Conservation (phyloP, 2,329 filamentous ascomycete species). For the Tolypocladium ophioglossoides region DNA sequence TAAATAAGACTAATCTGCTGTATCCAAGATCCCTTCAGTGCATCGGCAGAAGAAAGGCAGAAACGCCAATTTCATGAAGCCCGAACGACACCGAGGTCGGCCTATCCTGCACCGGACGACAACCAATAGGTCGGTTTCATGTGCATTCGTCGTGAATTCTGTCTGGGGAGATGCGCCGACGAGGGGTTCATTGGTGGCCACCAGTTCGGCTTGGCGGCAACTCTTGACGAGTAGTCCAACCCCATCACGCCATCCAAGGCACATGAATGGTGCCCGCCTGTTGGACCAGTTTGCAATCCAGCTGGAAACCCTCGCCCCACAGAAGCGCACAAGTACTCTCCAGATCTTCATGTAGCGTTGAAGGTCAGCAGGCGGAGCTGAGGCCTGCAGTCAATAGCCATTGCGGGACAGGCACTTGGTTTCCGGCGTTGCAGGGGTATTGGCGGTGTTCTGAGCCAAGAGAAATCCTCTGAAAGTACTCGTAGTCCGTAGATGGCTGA, state of each 20-base stretch:
- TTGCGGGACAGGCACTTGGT: neutral
- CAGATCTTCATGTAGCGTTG: neutral
- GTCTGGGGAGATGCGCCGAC: too few species aligned
- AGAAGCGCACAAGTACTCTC: neutral
- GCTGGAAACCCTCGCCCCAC: neutral
- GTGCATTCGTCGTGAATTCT: neutral
- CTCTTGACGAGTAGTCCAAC: too few species aligned
- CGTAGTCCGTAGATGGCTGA: too few species aligned
- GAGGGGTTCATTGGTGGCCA: too few species aligned
- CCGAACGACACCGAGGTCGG: neutral
- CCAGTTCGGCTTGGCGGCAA: neutral
- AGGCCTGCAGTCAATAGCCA: neutral
- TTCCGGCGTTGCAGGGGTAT: neutral
- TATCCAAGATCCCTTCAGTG: neutral
- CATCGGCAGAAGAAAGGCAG: neutral
- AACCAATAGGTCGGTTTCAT: neutral
- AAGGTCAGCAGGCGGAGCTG: neutral
- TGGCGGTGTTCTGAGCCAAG: neutral
- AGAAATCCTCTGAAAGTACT: too few species aligned
- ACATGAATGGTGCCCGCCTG: constrained; percentile 15
- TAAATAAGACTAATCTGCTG: neutral
- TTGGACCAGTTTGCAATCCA: neutral
- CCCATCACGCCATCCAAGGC: constrained; percentile 11
- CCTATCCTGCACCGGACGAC: neutral
- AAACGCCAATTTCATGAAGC: neutral